Evolutionary conservation across 73 alveolate species (phyloP), one percentile per base, ranked within the genome.

Genomic region (Tetrahymena thermophila): DNA sequence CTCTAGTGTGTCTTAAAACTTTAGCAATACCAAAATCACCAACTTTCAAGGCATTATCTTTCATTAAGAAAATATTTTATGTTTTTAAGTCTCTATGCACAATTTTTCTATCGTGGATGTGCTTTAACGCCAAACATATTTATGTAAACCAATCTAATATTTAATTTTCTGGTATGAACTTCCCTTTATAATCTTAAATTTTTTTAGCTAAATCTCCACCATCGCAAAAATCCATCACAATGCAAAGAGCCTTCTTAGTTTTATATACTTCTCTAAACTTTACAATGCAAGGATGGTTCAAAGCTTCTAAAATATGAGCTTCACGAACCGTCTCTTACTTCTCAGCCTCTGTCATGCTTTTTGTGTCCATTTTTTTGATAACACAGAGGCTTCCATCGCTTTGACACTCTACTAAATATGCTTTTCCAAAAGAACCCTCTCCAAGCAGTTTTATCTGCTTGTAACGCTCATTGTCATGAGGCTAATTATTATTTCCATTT

Each of bases 1-100:
- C 99, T 95, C 97, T 96, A 0, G 99, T 98, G 93, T 96, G 96
- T 56, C 95, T 85, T 93, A 98, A 95, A 3, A 97, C 98, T 96
- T 97, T 98, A 8, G 99, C 98, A 85, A 98, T 98, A 55, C 99
- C 99, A 94, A 98, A 98, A 96, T 98, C 99, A 23, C 99, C 99
- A 34, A 98, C 84, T 96, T 98, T 98, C 1, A 98, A 98, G 35
- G 98, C 94, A 1, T 99, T 99, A 43, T 96, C 95, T 84, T 96
- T 95, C 94, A 97, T 98, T 55, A 97, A 94, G 95, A 98, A 97
- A 83, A 98, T 96, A 96, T 98, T 98, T 55, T 97, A 97, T 40
- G 99, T 96, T 96, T 98, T 98, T 94, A 98, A 93, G 97, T 98
- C 99, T 95, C 99, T 94, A 94, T 98, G 99, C 34, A 98, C 96